phyloP scores from a whole-genome alignment of 352 stramenopile species.

The Pythium myriotylum region DNA sequence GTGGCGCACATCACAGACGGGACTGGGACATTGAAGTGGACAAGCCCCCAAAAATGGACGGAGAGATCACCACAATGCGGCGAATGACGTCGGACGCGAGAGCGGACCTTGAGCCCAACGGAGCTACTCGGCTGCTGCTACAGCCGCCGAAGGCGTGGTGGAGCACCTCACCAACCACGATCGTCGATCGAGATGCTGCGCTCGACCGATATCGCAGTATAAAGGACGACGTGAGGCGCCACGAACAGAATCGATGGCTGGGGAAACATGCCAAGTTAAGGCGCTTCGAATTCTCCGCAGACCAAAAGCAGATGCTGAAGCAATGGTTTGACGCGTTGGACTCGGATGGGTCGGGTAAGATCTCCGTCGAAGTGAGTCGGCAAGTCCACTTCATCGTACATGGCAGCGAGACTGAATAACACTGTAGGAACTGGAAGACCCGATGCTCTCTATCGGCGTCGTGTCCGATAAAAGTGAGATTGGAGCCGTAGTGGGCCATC shows the following conservation, averaged over 20 bases:
- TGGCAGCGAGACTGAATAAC: no score
- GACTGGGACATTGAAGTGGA: no score
- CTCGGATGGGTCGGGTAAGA: conserved; percentile 66
- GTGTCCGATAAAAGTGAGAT: conserved; percentile 71
- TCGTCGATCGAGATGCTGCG: conserved; percentile 11
- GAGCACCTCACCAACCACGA: conserved; percentile 32
- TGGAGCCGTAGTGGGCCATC: conserved; percentile 49
- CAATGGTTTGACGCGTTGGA: conserved; percentile 82
- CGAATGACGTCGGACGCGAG: not conserved
- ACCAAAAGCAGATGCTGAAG: conserved; percentile 75
- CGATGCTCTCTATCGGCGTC: conserved; percentile 80
- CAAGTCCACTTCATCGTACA: no score
- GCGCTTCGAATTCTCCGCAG: conserved; percentile 64
- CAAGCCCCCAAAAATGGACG: no score
- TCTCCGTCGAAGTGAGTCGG: conserved; percentile 65
- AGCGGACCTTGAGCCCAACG: not conserved
- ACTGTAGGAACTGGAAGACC: conserved; percentile 65
- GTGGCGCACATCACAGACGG: not conserved
- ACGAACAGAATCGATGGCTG: conserved; percentile 74
- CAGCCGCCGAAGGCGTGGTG: conserved; percentile 40
- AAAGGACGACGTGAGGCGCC: conserved; percentile 54
- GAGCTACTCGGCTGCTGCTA: not conserved
- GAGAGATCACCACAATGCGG: no score
- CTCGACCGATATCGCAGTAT: conserved; percentile 36
- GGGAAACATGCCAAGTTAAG: conserved; percentile 63